A percentile compares a stretch with the other conserved stretches of the same genome.
Evolutionary conservation across 768 basidiomycete species (phyloP).

Genomic region (Boletus bicolor): DNA sequence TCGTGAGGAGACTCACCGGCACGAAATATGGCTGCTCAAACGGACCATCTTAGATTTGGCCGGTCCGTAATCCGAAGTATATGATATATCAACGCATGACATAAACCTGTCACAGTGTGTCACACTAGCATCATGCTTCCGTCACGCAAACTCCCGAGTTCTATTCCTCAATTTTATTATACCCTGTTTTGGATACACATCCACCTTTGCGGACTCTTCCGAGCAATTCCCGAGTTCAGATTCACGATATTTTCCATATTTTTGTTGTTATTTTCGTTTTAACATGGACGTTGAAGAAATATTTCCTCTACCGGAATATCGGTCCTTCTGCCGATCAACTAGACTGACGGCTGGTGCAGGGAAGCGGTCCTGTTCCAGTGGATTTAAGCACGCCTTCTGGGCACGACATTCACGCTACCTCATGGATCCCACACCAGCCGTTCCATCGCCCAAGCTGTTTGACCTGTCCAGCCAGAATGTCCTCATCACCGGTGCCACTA

Average conservation of each 20-base stretch:
- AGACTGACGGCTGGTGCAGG: conserved; percentile 3
- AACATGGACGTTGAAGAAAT: neutral
- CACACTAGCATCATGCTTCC: conserved; percentile 18
- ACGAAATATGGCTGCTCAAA: conserved; percentile 27
- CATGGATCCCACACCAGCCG: conserved; percentile 54
- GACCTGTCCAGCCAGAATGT: conserved; percentile 62
- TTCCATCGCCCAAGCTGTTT: conserved; percentile 58
- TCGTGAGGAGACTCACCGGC: conserved; percentile 34
- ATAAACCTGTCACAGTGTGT: conserved; percentile 25
- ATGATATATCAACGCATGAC: conserved; percentile 25
- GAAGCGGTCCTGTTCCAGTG: neutral
- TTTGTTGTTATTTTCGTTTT: conserved; percentile 7
- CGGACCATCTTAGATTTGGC: conserved; percentile 15
- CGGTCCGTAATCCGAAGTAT: conserved; percentile 35
- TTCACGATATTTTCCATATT: conserved; percentile 11
- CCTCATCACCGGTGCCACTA: conserved; percentile 77
- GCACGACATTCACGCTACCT: conserved; percentile 5
- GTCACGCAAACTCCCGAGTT: conserved; percentile 24
- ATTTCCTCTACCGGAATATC: conserved; percentile 21
- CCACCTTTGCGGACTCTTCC: conserved; percentile 11
- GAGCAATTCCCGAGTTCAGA: neutral
- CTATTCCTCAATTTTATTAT: conserved; percentile 22
- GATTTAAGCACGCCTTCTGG: conserved; percentile 22
- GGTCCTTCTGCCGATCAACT: conserved; percentile 33
- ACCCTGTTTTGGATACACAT: conserved; percentile 21